These are phyloP conservation scores for Cajanus cajan DNA, from an alignment of 306 rosid genomes.

Conservation along the genomic window DNA sequence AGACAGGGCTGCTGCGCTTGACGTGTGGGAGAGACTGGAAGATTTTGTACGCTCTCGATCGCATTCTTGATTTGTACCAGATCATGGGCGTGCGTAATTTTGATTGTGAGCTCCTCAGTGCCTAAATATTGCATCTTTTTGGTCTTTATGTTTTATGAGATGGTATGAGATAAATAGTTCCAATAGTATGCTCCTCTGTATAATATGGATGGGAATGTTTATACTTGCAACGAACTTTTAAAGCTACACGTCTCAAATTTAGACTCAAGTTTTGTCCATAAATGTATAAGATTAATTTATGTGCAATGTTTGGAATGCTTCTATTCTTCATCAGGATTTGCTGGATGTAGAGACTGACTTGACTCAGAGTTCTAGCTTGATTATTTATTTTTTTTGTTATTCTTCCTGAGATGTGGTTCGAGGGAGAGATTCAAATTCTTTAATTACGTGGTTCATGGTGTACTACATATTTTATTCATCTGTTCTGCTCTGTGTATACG, in stretches of 20 bases:
- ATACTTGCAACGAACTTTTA: neutral
- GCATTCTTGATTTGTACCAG: slow-evolving; percentile 62
- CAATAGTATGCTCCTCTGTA: neutral
- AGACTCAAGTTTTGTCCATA: neutral
- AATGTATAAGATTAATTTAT: neutral
- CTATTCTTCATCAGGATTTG: neutral
- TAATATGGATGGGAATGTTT: neutral
- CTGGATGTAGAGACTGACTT: neutral
- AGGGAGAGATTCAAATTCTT: neutral
- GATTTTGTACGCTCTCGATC: slow-evolving; percentile 90
- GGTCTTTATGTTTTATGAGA: neutral
- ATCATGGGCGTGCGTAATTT: slow-evolving; percentile 23
- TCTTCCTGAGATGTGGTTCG: neutral
- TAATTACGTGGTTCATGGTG: neutral
- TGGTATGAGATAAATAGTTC: slow-evolving; percentile 6
- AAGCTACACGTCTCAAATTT: neutral
- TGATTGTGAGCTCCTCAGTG: slow-evolving; percentile 21
- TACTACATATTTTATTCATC: neutral
- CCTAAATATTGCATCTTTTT: slow-evolving; percentile 1
- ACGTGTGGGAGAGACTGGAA: slow-evolving; percentile 98
- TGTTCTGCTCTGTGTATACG: neutral
- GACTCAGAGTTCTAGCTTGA: neutral
- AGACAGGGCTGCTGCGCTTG: slow-evolving; percentile 97
- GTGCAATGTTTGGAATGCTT: neutral
- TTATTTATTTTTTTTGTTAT: neutral